These are phyloP conservation scores for Kwoniella sp. DNA, from an alignment of 768 basidiomycete species.

Conservation along the genomic window DNA sequence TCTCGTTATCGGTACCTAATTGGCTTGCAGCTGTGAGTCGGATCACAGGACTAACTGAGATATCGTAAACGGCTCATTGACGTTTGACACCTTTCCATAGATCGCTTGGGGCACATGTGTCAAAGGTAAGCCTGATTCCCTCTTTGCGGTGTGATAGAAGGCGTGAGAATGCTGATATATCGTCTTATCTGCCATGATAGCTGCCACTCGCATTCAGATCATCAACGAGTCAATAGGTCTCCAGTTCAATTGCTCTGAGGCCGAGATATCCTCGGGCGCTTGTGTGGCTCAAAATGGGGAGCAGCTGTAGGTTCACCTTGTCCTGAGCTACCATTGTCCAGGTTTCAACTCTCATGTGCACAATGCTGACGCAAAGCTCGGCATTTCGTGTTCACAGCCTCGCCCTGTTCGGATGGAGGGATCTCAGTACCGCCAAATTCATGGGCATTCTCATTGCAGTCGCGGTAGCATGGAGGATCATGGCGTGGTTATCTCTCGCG, in stretches of 20 bases:
- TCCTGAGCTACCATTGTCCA: no score
- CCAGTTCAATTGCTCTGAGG: constrained; percentile 51
- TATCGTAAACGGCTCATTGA: not conserved
- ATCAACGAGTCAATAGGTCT: constrained; percentile 57
- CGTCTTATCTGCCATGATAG: constrained; percentile 15
- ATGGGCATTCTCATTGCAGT: constrained; percentile 47
- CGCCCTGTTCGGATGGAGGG: constrained; percentile 48
- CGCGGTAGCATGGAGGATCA: constrained; percentile 44
- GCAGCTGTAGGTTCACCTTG: constrained; percentile 49
- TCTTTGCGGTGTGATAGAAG: no score
- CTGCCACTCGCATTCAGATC: constrained; percentile 53
- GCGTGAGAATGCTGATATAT: not conserved
- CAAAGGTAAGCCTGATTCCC: constrained; percentile 24
- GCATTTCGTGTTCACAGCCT: constrained; percentile 37
- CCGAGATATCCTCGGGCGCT: constrained; percentile 45
- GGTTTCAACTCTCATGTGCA: not conserved
- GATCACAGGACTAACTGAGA: not conserved
- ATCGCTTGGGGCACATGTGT: constrained; percentile 34
- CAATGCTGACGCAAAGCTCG: constrained; percentile 4
- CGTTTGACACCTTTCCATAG: constrained; percentile 5
- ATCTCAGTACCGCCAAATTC: constrained; percentile 43
- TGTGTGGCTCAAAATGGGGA: constrained; percentile 57
- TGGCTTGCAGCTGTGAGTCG: constrained; percentile 52
- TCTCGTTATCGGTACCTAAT: constrained; percentile 53
- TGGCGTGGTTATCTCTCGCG: constrained; percentile 42